A percentile compares a stretch with the other conserved stretches of the same genome.
Evolutionary conservation across 345 rosid species (phyloP).

Genomic region (Microcos paniculata): DNA sequence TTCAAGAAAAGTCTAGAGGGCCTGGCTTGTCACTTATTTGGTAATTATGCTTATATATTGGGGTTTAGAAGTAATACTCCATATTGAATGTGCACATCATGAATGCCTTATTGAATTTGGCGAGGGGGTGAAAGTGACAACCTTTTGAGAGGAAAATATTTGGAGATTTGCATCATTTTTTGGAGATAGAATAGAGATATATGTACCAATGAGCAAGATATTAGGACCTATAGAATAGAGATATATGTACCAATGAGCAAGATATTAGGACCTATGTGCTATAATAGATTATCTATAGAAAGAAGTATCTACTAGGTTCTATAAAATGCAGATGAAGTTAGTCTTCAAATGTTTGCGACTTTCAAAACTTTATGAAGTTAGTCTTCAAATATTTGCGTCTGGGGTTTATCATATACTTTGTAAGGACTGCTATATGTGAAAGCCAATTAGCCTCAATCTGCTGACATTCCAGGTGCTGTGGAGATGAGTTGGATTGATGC

Average conservation of each 20-base stretch:
- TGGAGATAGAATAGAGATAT: not conserved
- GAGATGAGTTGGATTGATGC: slow-evolving; percentile 98
- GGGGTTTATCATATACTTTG: not conserved
- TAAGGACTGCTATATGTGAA: slow-evolving; percentile 3
- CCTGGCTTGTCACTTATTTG: slow-evolving; percentile 84
- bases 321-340: no score
- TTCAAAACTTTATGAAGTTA: not conserved
- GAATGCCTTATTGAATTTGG: not conserved
- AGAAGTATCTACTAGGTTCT: no score
- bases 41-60: slow-evolving; percentile 29
- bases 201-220: not conserved
- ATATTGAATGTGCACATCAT: not conserved
- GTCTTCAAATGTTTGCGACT: no score
- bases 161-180: not conserved
- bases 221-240: no score
- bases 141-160: not conserved
- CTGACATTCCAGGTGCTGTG: slow-evolving; percentile 68
- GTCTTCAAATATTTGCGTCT: not conserved
- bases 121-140: not conserved
- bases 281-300: not conserved
- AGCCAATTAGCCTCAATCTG: slow-evolving; percentile 5
- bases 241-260: no score
- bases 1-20: slow-evolving; percentile 97
- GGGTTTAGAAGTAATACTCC: not conserved
- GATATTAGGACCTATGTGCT: no score